Evolutionary conservation across 441 rosid genomes (phyloP).

Genomic region (Melastoma candidum): DNA sequence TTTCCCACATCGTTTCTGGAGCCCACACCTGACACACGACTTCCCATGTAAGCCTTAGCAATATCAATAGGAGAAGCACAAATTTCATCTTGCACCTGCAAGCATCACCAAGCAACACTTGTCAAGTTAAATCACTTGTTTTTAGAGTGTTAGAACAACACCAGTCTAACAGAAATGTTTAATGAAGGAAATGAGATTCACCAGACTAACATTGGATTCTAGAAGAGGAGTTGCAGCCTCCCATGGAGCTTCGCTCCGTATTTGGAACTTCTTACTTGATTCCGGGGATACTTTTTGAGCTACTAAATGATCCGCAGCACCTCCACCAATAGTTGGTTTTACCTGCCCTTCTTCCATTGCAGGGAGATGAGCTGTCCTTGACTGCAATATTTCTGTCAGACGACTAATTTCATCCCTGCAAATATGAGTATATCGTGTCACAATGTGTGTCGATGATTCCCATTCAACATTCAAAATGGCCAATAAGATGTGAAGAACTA

Average conservation of each 20-base stretch:
- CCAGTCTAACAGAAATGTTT: no score
- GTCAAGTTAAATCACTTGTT: no score
- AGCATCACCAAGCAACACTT: neutral
- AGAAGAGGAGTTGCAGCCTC: no score
- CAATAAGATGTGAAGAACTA: no score
- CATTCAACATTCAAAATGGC: no score
- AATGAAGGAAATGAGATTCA: neutral
- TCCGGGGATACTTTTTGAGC: no score
- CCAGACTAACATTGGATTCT: neutral
- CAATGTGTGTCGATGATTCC: no score
- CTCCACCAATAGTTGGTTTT: constrained; percentile 16
- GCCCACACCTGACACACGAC: constrained; percentile 33
- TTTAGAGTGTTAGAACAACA: no score
- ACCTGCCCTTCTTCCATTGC: constrained; percentile 29
- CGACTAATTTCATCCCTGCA: constrained; percentile 62
- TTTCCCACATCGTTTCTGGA: constrained; percentile 29
- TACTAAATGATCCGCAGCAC: constrained; percentile 15
- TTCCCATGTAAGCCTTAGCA: constrained; percentile 79
- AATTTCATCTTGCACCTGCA: constrained; percentile 25
- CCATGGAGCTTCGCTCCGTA: no score
- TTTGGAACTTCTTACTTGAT: no score
- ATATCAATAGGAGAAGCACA: constrained; percentile 70
- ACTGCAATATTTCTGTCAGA: constrained; percentile 50
- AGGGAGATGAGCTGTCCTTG: constrained; percentile 46
- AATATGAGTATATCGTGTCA: no score